phyloP scores from a whole-genome alignment of 2,329 filamentous ascomycete genomes.

The Passalora sequoiae region DNA sequence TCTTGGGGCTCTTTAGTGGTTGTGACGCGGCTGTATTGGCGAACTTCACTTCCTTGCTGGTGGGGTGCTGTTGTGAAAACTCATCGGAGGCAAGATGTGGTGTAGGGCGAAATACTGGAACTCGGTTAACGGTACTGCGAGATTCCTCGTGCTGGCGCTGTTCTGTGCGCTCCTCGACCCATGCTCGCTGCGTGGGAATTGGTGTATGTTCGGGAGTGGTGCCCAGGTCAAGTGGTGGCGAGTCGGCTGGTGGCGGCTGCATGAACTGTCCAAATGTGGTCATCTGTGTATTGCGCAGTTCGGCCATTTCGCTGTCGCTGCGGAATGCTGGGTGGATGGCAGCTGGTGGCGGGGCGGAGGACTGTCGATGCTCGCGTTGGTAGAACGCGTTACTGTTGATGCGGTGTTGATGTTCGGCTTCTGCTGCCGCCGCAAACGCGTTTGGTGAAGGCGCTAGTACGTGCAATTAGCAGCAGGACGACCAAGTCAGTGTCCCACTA shows the following conservation, averaged over 20 bases:
- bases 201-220: slow-evolving; percentile 23
- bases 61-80: slow-evolving; percentile 15
- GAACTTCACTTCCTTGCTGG: slow-evolving; percentile 6
- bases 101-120: slow-evolving; percentile 26
- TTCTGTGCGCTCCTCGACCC: slow-evolving; percentile 39
- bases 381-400: slow-evolving; percentile 33
- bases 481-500: too few species aligned
- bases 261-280: slow-evolving; percentile 30
- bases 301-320: not conserved
- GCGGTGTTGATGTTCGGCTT: slow-evolving; percentile 22
- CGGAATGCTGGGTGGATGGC: slow-evolving; percentile 26
- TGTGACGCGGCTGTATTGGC: slow-evolving; percentile 8
- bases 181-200: slow-evolving; percentile 35
- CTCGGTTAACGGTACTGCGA: slow-evolving; percentile 32
- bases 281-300: slow-evolving; percentile 17
- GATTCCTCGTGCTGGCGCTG: slow-evolving; percentile 23
- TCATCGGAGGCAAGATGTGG: slow-evolving; percentile 21
- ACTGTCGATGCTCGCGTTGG: slow-evolving; percentile 27
- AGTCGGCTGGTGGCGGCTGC: slow-evolving; percentile 8
- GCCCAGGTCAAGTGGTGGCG: slow-evolving; percentile 24
- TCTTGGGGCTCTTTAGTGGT: slow-evolving; percentile 8
- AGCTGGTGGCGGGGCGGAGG: too few species aligned
- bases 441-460: slow-evolving; percentile 24
- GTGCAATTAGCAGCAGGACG: not conserved
- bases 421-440: slow-evolving; percentile 27